Evolutionary conservation across 257 asterid species (phyloP).

Genomic region (Dorcoceras hygrometricum): DNA sequence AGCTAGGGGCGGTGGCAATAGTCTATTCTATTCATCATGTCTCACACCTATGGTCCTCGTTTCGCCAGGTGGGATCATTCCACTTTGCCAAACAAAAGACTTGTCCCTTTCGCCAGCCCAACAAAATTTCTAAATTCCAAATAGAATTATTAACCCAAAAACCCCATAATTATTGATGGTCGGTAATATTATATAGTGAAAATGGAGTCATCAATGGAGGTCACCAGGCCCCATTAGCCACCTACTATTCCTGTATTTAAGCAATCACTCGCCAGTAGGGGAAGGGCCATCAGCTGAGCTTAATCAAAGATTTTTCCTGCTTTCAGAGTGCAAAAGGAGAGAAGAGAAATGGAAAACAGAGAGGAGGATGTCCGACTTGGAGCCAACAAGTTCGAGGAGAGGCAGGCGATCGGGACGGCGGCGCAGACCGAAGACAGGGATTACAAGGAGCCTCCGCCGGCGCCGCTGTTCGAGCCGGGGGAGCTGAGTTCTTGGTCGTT

Average conservation of each 20-base stretch:
- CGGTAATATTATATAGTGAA: slow-evolving; percentile 42
- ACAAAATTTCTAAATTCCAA: background rate
- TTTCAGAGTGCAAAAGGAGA: background rate
- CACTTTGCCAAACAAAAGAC: slow-evolving; percentile 11
- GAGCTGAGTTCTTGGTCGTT: slow-evolving; percentile 60
- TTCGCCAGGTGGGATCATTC: slow-evolving; percentile 22
- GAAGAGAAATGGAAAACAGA: slow-evolving; percentile 43
- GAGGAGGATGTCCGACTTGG: slow-evolving; percentile 63
- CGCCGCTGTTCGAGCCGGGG: slow-evolving; percentile 60
- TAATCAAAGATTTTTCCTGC: background rate
- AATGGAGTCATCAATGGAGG: slow-evolving; percentile 31
- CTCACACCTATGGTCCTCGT: slow-evolving; percentile 20
- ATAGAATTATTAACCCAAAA: background rate
- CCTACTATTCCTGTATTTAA: slow-evolving; percentile 19
- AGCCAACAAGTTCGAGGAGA: slow-evolving; percentile 54
- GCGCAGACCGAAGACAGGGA: slow-evolving; percentile 65
- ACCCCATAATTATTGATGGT: slow-evolving; percentile 35
- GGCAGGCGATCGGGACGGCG: slow-evolving; percentile 62
- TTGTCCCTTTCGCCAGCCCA: slow-evolving; percentile 22
- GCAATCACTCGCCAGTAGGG: slow-evolving; percentile 17
- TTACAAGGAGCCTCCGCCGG: slow-evolving; percentile 70
- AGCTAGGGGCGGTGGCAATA: background rate
- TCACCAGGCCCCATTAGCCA: slow-evolving; percentile 24
- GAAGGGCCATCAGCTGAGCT: background rate
- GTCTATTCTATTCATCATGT: background rate